phyloP scores from a whole-genome alignment of 1,284 basidiomycete species.

The Ustilago esculenta region DNA sequence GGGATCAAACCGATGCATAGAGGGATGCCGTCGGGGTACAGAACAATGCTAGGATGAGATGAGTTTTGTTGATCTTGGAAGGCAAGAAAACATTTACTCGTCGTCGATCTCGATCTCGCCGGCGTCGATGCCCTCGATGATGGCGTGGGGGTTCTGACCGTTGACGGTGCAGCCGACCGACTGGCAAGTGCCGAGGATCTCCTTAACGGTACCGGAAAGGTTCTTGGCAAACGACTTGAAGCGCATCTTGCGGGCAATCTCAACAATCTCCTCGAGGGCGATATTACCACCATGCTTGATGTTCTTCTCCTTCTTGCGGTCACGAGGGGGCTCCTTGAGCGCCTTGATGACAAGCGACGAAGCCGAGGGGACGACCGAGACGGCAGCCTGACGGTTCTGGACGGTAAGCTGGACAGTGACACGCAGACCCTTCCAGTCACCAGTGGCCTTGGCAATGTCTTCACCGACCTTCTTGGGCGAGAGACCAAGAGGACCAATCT shows the following conservation, averaged over 20 bases:
- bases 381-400: constrained; percentile 98
- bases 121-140: constrained; percentile 94
- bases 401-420: constrained; percentile 99
- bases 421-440: constrained; percentile 98
- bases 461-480: constrained; percentile 99
- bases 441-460: constrained; percentile 99
- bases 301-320: constrained; percentile 99
- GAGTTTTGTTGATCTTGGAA: background rate
- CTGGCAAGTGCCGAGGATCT: constrained; percentile 74
- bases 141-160: constrained; percentile 89
- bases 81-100: constrained; percentile 49
- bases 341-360: constrained; percentile 98
- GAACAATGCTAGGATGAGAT: constrained; percentile 17
- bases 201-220: constrained; percentile 86
- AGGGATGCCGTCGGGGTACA: constrained; percentile 4
- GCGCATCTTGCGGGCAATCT: constrained; percentile 96
- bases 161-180: constrained; percentile 94
- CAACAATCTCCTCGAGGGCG: constrained; percentile 90
- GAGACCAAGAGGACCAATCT: constrained; percentile 99
- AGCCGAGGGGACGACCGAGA: constrained; percentile 96
- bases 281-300: constrained; percentile 98
- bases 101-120: constrained; percentile 79
- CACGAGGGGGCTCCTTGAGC: constrained; percentile 97
- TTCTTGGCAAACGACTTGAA: constrained; percentile 93
- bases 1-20: too few relatives aligned